Percentiles rank a stretch among this genome's conserved stretches.
These are phyloP conservation scores for Entophlyctis luteolus DNA, from an alignment of 192 early-diverging fungal species.

Conservation along the genomic window DNA sequence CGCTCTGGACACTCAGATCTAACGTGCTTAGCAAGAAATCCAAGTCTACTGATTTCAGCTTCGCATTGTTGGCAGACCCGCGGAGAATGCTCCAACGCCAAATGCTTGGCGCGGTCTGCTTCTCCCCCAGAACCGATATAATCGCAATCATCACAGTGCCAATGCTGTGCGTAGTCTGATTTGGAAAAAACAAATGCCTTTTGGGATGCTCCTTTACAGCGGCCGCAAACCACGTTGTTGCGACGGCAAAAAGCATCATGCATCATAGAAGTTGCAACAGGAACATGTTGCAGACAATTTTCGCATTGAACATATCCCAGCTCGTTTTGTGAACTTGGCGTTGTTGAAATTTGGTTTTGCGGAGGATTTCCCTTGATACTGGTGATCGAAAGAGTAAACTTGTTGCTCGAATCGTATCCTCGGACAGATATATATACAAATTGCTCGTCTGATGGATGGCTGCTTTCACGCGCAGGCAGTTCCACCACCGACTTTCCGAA, in stretches of 20 bases:
- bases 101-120: constrained; percentile 59
- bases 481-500: background rate
- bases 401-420: background rate
- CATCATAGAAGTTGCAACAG: constrained; percentile 54
- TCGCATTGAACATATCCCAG: constrained; percentile 60
- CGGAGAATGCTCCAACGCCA: constrained; percentile 55
- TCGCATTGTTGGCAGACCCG: constrained; percentile 63
- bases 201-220: constrained; percentile 42
- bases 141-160: constrained; percentile 77
- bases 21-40: constrained; percentile 55
- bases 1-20: constrained; percentile 64
- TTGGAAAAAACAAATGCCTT: constrained; percentile 59
- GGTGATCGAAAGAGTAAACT: background rate
- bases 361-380: background rate
- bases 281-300: constrained; percentile 71
- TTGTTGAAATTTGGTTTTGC: background rate
- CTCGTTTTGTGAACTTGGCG: background rate
- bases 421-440: constrained; percentile 13
- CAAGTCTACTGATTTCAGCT: background rate
- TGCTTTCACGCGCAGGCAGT: background rate
- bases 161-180: constrained; percentile 62
- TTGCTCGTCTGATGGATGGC: background rate
- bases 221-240: constrained; percentile 68
- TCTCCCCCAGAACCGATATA: constrained; percentile 40
- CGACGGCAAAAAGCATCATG: constrained; percentile 77